Conservation (phyloP, 2,329 filamentous ascomycete genomes). For the Zasmidium cellare region DNA sequence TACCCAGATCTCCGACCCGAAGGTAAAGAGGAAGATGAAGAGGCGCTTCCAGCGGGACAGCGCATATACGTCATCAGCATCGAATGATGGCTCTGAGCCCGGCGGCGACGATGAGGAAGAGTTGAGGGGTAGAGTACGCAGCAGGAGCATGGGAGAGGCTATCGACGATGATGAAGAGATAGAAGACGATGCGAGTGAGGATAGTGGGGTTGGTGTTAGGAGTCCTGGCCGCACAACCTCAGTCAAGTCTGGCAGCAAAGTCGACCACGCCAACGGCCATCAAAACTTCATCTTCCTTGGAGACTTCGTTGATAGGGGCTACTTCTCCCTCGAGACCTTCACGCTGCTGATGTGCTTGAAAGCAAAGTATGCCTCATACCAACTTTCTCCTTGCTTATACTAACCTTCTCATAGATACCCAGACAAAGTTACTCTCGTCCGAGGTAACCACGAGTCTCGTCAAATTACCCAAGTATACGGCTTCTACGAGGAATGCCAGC, state of each 20-base stretch:
- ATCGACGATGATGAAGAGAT: constrained; percentile 44
- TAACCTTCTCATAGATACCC: constrained; percentile 56
- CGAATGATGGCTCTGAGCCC: constrained; percentile 39
- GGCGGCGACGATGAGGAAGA: constrained; percentile 48
- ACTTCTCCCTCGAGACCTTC: constrained; percentile 73
- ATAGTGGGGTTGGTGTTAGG: constrained; percentile 44
- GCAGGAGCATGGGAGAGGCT: constrained; percentile 32
- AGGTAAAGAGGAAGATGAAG: constrained; percentile 81
- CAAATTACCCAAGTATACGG: constrained; percentile 79
- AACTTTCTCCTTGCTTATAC: constrained; percentile 10
- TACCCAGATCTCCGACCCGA: constrained; percentile 82
- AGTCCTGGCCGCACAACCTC: constrained; percentile 36
- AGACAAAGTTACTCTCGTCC: constrained; percentile 70
- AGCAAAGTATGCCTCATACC: constrained; percentile 55
- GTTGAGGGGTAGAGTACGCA: constrained; percentile 39
- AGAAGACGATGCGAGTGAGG: constrained; percentile 49
- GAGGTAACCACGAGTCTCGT: constrained; percentile 75
- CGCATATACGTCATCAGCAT: constrained; percentile 55
- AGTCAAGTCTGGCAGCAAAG: constrained; percentile 32
- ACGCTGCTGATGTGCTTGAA: constrained; percentile 72
- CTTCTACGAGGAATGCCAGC: constrained; percentile 75
- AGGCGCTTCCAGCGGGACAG: constrained; percentile 51
- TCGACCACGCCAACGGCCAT: constrained; percentile 53
- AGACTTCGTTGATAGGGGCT: constrained; percentile 73
- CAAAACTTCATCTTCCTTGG: constrained; percentile 73